Base-by-base conservation (phyloP, 2,329 filamentous ascomycete genomes). In the Botrytis tulipae region DNA sequence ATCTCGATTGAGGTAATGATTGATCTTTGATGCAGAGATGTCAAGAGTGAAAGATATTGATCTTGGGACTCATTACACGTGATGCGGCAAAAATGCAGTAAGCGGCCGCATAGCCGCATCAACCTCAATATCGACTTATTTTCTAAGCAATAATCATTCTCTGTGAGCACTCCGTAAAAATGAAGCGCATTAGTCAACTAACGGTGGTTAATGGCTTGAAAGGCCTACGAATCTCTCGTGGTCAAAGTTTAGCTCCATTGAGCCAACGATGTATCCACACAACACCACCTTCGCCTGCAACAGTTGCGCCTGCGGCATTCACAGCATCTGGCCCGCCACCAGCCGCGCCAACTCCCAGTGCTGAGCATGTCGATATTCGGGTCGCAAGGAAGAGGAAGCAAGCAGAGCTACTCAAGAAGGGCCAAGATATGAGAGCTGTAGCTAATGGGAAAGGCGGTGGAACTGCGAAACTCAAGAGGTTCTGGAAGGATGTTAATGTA, bases 401-500 rank as follows among this genome's bases (percentile, higher is more conserved):
- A 79, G 88, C 87, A 44, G 86, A 87, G 78, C 80, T 89, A 76
- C 83, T 89, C 70, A 86, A 86, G 80, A 82, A 82, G 69, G 87
- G 86, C 9, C 85, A 85, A 77, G 84, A 86, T 74, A 80, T 87
- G 42, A 83, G 86, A 46, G 83, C 78, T 42, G 76, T 79, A 25
- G 77, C 77, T 61, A 78, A 80, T 51, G 82, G 82, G 54, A 83
- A 81, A 75, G 82, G 83, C 70, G 81, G 82, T 25, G 82, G 84
- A 72, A 77, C 74, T 1, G 78, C 77, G 46, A 86, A 86, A 76
- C 86, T 86, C 80, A 93, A 90, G 84, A 88, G 95, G 71, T 98
- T 98, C 84, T 98, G 95, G 95, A 93, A 92, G 82, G 88, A 96
- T 80, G 93, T 96, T 1, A 82, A 86, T 75, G 90, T 98, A 54